phyloP scores from a whole-genome alignment of 108 stramenopile genomes.

The Schizochytrium sp. region DNA sequence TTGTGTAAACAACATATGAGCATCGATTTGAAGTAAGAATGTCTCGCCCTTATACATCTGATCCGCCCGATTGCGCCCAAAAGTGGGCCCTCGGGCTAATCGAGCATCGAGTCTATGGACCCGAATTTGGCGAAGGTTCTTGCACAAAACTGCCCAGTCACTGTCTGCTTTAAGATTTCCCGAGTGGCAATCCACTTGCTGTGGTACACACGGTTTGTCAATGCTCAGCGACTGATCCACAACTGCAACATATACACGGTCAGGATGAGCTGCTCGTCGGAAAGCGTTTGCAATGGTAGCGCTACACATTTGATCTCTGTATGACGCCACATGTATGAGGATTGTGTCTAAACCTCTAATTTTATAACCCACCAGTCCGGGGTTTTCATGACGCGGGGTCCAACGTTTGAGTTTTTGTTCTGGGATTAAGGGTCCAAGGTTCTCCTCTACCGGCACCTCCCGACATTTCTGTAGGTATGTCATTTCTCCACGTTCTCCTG shows the following conservation, averaged over 20 bases:
- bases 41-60: conserved; percentile 84
- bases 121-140: not conserved
- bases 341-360: conserved; percentile 66
- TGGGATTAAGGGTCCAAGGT: not conserved
- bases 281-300: conserved; percentile 81
- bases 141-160: conserved; percentile 17
- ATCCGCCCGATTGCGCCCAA: conserved; percentile 82
- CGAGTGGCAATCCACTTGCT: conserved; percentile 10
- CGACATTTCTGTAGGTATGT: not conserved
- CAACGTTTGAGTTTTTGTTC: not conserved
- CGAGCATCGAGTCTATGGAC: conserved; percentile 35
- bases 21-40: conserved; percentile 90
- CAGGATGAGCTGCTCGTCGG: conserved; percentile 76
- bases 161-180: not conserved
- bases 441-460: not conserved
- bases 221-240: conserved; percentile 75
- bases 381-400: not conserved
- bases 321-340: conserved; percentile 87
- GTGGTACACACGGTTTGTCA: conserved; percentile 7
- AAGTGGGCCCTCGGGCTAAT: conserved; percentile 83
- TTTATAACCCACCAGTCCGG: not conserved
- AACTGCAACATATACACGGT: conserved; percentile 80
- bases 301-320: conserved; percentile 83
- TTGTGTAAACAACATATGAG: conserved; percentile 86
- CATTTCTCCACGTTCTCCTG: not conserved